Evolutionary conservation across 495 filamentous ascomycete species (phyloP).

Genomic region (Neurospora discreta): DNA sequence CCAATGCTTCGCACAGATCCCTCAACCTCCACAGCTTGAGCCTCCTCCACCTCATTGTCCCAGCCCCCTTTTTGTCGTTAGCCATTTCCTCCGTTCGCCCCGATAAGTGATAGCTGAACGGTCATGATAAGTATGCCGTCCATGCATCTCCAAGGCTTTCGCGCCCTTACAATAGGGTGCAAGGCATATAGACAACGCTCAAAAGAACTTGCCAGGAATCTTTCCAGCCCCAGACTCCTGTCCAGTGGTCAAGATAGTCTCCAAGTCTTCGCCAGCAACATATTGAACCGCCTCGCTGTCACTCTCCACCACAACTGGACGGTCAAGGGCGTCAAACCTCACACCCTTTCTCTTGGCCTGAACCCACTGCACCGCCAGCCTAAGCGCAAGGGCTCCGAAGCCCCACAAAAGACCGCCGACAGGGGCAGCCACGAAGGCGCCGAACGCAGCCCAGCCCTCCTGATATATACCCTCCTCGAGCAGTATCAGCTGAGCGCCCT

Average conservation of each 20-base stretch:
- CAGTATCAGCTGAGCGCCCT: constrained; percentile 54
- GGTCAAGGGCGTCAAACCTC: constrained; percentile 54
- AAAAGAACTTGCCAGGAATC: constrained; percentile 43
- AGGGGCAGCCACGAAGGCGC: constrained; percentile 68
- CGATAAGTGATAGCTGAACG: background rate
- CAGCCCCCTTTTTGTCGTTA: background rate
- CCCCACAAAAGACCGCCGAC: constrained; percentile 61
- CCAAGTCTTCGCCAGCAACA: background rate
- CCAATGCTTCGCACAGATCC: background rate
- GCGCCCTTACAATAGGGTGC: background rate
- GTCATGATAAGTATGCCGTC: background rate
- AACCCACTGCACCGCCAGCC: constrained; percentile 41
- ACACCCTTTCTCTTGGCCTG: constrained; percentile 39
- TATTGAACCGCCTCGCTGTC: constrained; percentile 15
- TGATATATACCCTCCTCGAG: constrained; percentile 59
- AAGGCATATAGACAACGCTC: background rate
- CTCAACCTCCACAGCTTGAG: background rate
- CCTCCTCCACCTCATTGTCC: background rate
- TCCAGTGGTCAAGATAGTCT: constrained; percentile 11
- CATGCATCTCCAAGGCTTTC: background rate
- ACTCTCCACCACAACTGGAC: constrained; percentile 24
- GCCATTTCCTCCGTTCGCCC: background rate
- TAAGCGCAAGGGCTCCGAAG: constrained; percentile 42
- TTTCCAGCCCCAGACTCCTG: constrained; percentile 26
- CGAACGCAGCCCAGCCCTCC: constrained; percentile 64